Evolutionary conservation across 768 basidiomycete species (phyloP).

Genomic region (Mycena metata): DNA sequence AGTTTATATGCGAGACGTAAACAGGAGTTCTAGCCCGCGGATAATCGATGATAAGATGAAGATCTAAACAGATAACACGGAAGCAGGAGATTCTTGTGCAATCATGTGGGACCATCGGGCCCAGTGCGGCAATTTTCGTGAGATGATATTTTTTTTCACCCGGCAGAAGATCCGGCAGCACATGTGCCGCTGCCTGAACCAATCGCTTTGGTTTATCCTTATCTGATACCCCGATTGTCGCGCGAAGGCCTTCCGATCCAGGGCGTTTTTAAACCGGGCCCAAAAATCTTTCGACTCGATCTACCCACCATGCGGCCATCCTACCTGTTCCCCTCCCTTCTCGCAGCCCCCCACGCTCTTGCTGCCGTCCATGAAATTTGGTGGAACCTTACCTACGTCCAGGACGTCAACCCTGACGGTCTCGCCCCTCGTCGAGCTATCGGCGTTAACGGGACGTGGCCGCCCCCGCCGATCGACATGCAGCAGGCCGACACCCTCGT

Average conservation of each 20-base stretch:
- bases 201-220: not conserved
- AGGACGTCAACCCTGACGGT: slow-evolving; percentile 87
- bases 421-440: slow-evolving; percentile 81
- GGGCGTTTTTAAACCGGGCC: slow-evolving; percentile 18
- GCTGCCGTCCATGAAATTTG: slow-evolving; percentile 82
- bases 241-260: too few species aligned
- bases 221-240: slow-evolving; percentile 3
- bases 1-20: slow-evolving; percentile 7
- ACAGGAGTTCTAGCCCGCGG: not conserved
- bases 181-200: too few species aligned
- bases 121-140: too few species aligned
- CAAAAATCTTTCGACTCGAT: not conserved
- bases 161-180: too few species aligned
- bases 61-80: slow-evolving; percentile 7
- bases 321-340: slow-evolving; percentile 48
- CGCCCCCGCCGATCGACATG: slow-evolving; percentile 89
- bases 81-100: not conserved
- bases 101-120: too few species aligned
- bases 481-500: slow-evolving; percentile 78
- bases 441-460: slow-evolving; percentile 95
- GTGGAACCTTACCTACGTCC: slow-evolving; percentile 94
- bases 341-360: slow-evolving; percentile 55
- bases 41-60: not conserved
- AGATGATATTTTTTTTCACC: too few species aligned
- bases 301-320: slow-evolving; percentile 40